phyloP scores from a whole-genome alignment of 2,329 filamentous ascomycete species.

The Nigrospora sphaerica region DNA sequence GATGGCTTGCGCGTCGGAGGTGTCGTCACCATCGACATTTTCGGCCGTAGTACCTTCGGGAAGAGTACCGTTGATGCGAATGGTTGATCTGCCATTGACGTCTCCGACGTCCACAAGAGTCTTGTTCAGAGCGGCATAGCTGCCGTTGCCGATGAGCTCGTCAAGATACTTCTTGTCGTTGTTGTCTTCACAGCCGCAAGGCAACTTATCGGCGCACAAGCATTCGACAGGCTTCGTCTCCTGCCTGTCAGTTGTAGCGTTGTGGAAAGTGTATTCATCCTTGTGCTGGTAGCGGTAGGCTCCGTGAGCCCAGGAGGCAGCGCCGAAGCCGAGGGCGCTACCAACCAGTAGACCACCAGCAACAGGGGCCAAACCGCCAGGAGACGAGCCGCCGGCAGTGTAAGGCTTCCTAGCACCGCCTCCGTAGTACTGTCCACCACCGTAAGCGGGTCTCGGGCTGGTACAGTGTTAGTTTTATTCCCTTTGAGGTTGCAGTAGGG shows the following conservation, averaged over 20 bases:
- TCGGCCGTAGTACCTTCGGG: constrained; percentile 57
- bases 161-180: constrained; percentile 55
- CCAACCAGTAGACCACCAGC: constrained; percentile 29
- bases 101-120: constrained; percentile 53
- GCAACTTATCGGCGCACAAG: constrained; percentile 44
- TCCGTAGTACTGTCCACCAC: constrained; percentile 58
- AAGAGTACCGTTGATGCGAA: constrained; percentile 71
- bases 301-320: constrained; percentile 47
- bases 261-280: constrained; percentile 39
- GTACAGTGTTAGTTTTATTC: constrained; percentile 25
- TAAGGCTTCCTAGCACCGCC: constrained; percentile 60
- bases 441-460: constrained; percentile 49
- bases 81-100: constrained; percentile 55
- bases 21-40: constrained; percentile 33
- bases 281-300: constrained; percentile 50
- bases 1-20: constrained; percentile 20
- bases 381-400: constrained; percentile 38
- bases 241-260: constrained; percentile 42
- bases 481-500: too few species aligned
- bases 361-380: constrained; percentile 45
- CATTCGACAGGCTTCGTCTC: constrained; percentile 56
- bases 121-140: constrained; percentile 51
- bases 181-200: constrained; percentile 57
- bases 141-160: constrained; percentile 59
- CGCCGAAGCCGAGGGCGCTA: constrained; percentile 45